phyloP scores from a whole-genome alignment of 768 basidiomycete genomes.

The Tricholoma matsutake region DNA sequence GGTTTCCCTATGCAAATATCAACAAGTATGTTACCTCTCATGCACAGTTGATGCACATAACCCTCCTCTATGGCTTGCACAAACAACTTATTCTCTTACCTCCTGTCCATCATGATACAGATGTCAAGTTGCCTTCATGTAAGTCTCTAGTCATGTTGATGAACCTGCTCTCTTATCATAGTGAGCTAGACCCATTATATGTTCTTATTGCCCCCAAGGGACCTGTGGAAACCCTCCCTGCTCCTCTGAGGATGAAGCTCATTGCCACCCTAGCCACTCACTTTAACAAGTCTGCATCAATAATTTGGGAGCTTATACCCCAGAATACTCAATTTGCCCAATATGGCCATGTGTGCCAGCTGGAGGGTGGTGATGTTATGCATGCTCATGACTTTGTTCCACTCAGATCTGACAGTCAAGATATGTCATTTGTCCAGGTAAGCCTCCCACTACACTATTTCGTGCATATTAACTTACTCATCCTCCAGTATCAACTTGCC shows the following conservation, averaged over 20 bases:
- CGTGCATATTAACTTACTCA: neutral
- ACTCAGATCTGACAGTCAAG: constrained; percentile 20
- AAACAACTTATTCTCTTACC: constrained; percentile 20
- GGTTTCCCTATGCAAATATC: constrained; percentile 31
- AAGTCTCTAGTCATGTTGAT: neutral
- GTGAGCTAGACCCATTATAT: neutral
- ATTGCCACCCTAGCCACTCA: neutral
- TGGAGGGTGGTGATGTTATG: constrained; percentile 29
- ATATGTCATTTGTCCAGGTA: constrained; percentile 33
- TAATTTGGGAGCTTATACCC: neutral
- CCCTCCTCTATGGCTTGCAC: constrained; percentile 20
- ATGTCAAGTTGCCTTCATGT: constrained; percentile 12
- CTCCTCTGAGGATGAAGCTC: neutral
- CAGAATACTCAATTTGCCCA: constrained; percentile 10
- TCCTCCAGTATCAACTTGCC: constrained; percentile 29
- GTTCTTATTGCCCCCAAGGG: neutral
- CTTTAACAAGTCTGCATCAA: neutral
- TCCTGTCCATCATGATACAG: neutral
- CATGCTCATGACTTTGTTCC: constrained; percentile 7
- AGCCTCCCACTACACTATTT: constrained; percentile 5
- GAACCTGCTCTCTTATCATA: neutral
- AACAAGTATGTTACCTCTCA: constrained; percentile 23
- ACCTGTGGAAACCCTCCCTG: neutral
- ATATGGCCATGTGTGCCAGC: constrained; percentile 24
- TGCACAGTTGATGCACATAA: constrained; percentile 32